Percentiles rank a stretch among this genome's conserved stretches.
phyloP scores from a whole-genome alignment of 1,284 basidiomycete species.

The Cystobasidium sp. region DNA sequence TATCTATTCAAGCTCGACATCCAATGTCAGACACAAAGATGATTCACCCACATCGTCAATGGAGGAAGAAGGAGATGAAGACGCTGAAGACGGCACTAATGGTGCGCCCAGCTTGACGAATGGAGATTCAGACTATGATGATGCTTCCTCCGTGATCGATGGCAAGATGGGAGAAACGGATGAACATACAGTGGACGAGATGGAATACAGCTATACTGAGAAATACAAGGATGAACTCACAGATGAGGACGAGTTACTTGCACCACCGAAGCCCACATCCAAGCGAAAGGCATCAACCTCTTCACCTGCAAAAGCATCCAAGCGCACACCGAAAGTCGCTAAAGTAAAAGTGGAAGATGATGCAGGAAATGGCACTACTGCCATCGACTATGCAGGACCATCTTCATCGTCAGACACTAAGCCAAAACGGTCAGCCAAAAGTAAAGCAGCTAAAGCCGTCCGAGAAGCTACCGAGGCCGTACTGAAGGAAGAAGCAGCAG shows the following conservation, averaged over 20 bases:
- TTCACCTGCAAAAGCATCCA: conserved; percentile 4
- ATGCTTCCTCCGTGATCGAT: conserved; percentile 15
- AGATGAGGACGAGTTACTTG: conserved; percentile 17
- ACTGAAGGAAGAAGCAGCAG: conserved; percentile 5
- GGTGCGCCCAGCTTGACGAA: conserved; percentile 34
- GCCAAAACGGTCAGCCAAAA: conserved; percentile 4
- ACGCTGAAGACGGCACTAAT: conserved; percentile 1
- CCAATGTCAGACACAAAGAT: not conserved
- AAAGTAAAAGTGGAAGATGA: conserved; percentile 12
- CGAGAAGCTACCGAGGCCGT: conserved; percentile 23
- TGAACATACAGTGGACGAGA: conserved; percentile 34
- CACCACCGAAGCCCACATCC: not conserved
- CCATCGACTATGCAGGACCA: not conserved
- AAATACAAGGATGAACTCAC: conserved; percentile 22
- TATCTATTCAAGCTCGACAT: conserved; percentile 4
- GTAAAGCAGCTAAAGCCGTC: conserved; percentile 5
- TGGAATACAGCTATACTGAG: conserved; percentile 13
- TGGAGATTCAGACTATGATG: conserved; percentile 29
- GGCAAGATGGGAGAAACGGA: conserved; percentile 38
- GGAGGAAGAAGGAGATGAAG: not conserved
- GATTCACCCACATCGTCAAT: conserved; percentile 5
- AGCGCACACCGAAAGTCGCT: not conserved
- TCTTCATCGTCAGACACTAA: not conserved
- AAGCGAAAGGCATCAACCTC: conserved; percentile 7
- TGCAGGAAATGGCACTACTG: conserved; percentile 1